phyloP scores from a whole-genome alignment of 495 filamentous ascomycete species.

The Xylaria curta region DNA sequence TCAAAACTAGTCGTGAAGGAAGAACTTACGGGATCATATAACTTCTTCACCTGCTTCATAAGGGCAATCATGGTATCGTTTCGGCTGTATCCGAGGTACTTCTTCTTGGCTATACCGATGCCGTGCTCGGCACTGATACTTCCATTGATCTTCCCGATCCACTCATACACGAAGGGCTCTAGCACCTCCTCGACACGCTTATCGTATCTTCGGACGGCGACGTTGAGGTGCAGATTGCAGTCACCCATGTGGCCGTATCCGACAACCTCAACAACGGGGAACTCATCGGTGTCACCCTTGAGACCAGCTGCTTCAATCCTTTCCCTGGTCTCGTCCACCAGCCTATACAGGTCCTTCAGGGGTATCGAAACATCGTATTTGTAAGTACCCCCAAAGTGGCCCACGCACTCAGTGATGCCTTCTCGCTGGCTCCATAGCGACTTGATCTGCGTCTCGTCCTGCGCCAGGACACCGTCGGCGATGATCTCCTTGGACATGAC shows the following conservation, averaged over 20 bases:
- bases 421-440: slow-evolving; percentile 92
- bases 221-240: slow-evolving; percentile 91
- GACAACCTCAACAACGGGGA: slow-evolving; percentile 86
- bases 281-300: slow-evolving; percentile 75
- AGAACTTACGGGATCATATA: slow-evolving; percentile 86
- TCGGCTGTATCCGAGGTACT: slow-evolving; percentile 90
- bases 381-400: slow-evolving; percentile 94
- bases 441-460: slow-evolving; percentile 88
- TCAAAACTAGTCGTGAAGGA: background rate
- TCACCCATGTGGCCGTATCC: slow-evolving; percentile 99
- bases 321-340: slow-evolving; percentile 82
- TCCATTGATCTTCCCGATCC: slow-evolving; percentile 84
- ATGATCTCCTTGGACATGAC: slow-evolving; percentile 87
- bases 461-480: slow-evolving; percentile 84
- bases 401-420: slow-evolving; percentile 84
- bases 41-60: slow-evolving; percentile 91
- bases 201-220: slow-evolving; percentile 80
- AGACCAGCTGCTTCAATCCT: slow-evolving; percentile 75
- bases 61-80: slow-evolving; percentile 81
- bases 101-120: slow-evolving; percentile 91
- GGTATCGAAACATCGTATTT: slow-evolving; percentile 99
- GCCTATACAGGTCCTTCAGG: slow-evolving; percentile 79
- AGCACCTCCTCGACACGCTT: slow-evolving; percentile 87
- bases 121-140: slow-evolving; percentile 98
- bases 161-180: slow-evolving; percentile 97